Percentiles rank a stretch among this genome's conserved stretches.
Evolutionary conservation across 1,139 yeast genomes (phyloP).

Genomic region (Chernovozyma sophiae-reginae): DNA sequence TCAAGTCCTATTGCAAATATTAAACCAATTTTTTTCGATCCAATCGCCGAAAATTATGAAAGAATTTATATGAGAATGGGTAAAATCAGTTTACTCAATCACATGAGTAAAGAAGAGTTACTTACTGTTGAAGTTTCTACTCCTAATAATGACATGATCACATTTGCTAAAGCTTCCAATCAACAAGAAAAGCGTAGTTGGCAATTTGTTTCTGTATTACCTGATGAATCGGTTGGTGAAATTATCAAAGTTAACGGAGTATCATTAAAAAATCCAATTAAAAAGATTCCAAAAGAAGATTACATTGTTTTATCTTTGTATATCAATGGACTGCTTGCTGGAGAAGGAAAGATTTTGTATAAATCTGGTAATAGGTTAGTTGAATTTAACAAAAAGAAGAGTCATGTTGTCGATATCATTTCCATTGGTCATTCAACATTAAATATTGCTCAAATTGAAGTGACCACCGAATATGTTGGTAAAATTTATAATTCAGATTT

Average conservation of each 20-base stretch:
- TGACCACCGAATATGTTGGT: constrained; percentile 68
- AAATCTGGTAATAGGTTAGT: constrained; percentile 39
- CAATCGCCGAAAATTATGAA: constrained; percentile 57
- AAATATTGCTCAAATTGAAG: constrained; percentile 51
- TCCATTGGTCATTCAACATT: constrained; percentile 27
- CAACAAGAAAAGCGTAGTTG: constrained; percentile 52
- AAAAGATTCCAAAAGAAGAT: constrained; percentile 45
- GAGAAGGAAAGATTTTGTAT: constrained; percentile 47
- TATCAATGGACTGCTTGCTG: constrained; percentile 59
- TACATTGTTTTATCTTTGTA: constrained; percentile 55
- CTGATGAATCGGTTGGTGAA: constrained; percentile 74
- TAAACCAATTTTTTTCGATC: constrained; percentile 61
- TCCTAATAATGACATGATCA: constrained; percentile 44
- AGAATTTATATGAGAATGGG: constrained; percentile 58
- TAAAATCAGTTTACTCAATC: constrained; percentile 36
- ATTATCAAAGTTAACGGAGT: constrained; percentile 57
- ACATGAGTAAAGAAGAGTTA: constrained; percentile 30
- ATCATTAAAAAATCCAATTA: constrained; percentile 30
- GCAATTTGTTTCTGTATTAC: constrained; percentile 75
- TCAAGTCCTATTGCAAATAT: constrained; percentile 57
- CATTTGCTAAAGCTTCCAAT: constrained; percentile 67
- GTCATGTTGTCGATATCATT: constrained; percentile 32
- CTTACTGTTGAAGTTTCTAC: constrained; percentile 48
- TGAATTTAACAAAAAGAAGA: constrained; percentile 36
- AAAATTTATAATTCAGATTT: constrained; percentile 59